Evolutionary conservation across 2,329 filamentous ascomycete genomes (phyloP), one percentile per base, ranked within the genome.

Genomic region (Trichoderma sp.): DNA sequence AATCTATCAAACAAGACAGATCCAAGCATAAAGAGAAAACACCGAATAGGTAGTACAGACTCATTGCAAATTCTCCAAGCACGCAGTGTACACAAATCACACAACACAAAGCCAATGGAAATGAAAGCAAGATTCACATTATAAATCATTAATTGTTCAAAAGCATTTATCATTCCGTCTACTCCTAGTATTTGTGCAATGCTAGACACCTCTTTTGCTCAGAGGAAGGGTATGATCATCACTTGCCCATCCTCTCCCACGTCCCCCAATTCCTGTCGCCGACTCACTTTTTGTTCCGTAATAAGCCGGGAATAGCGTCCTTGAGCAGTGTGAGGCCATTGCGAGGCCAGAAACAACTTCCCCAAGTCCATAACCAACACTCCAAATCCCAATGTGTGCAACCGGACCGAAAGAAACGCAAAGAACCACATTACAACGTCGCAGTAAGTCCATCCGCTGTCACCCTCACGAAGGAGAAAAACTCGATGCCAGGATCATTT

Each of bases 101-200:
- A 21, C 31, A 63, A 35, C 29, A 63, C 35, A 38, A 38, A 14
- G 8, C 7, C 59, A 31, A 7, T n/a, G 18, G 8, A 18, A 33
- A 9, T n/a, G 29, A 7, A 60, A 31, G 12, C 24, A 21, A 16
- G 33, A 59, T 27, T 69, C 66, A 71, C 56, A 41, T 45, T 27
- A 60, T 33, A 24, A 38, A 64, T 65, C 71, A 75, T 76, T 65
- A 64, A 76, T 76, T 76, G 67, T 74, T 72, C 73, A 81, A 81
- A 81, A 81, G 80, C 80, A 82, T 76, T 78, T 80, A 80, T 77
- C 78, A 81, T 81, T 83, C 80, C 82, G 82, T 82, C 82, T 83
- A 83, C 81, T 83, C 81, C 82, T 81, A 76, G 71, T 68, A 80
- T 78, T 79, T 80, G 82, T 80, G 81, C 71, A 82, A 82, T 83